Percentiles rank a stretch among this genome's conserved stretches.
phyloP scores from a whole-genome alignment of 495 filamentous ascomycete species.

The Neurospora tetrasperma region DNA sequence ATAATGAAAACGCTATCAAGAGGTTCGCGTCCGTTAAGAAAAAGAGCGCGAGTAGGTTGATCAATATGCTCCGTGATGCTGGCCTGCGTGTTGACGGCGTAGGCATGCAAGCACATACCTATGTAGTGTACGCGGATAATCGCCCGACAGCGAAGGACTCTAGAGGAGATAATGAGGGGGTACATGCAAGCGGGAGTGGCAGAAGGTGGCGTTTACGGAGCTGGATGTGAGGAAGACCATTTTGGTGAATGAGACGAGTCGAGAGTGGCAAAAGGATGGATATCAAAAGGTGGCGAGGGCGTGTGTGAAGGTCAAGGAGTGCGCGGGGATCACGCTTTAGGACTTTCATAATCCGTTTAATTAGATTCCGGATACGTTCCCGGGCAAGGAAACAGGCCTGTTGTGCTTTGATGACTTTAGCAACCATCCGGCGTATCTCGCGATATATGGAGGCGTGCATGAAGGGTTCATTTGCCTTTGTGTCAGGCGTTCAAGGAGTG shows the following conservation, averaged over 20 bases:
- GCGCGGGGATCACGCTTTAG: conserved; percentile 63
- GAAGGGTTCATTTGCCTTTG: not conserved
- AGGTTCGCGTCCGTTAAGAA: conserved; percentile 22
- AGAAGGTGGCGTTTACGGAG: conserved; percentile 55
- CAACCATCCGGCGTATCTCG: conserved; percentile 46
- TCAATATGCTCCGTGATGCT: conserved; percentile 41
- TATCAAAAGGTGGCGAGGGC: conserved; percentile 45
- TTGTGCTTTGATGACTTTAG: conserved; percentile 42
- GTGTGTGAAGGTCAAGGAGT: conserved; percentile 46
- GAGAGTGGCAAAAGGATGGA: conserved; percentile 46
- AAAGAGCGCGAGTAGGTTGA: conserved; percentile 40
- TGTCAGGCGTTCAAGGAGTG: not conserved
- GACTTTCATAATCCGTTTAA: conserved; percentile 43
- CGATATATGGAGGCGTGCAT: not conserved
- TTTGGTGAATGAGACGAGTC: conserved; percentile 35
- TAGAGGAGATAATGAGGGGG: conserved; percentile 37
- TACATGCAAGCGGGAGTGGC: conserved; percentile 44
- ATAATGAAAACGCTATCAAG: conserved; percentile 64
- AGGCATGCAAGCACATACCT: conserved; percentile 49
- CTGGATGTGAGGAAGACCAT: conserved; percentile 47
- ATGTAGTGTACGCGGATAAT: conserved; percentile 38
- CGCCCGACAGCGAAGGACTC: conserved; percentile 36
- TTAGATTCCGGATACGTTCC: conserved; percentile 50
- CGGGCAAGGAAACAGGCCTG: conserved; percentile 41
- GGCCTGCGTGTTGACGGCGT: conserved; percentile 54